Percentiles rank a stretch among this genome's conserved stretches.
phyloP scores from a whole-genome alignment of 2,329 filamentous ascomycete genomes.

The Leptodontidium sp. region DNA sequence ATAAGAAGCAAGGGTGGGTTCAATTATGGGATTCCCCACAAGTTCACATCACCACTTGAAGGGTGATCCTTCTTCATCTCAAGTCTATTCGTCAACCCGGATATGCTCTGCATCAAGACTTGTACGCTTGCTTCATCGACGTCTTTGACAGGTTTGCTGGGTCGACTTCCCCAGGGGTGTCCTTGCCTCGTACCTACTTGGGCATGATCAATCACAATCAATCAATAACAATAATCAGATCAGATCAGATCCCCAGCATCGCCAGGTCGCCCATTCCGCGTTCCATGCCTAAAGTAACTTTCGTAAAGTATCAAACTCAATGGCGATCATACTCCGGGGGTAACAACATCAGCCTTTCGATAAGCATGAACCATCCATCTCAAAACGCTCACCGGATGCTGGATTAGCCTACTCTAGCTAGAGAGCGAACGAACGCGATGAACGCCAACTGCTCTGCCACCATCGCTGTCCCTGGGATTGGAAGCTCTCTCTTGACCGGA shows the following conservation, averaged over 20 bases:
- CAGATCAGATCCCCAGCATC: background rate
- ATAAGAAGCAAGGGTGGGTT: background rate
- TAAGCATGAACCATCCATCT: background rate
- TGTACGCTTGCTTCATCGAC: background rate
- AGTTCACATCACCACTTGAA: background rate
- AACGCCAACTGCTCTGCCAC: background rate
- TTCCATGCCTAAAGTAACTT: constrained; percentile 3
- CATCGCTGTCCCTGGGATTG: background rate
- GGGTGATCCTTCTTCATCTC: background rate
- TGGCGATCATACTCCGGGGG: background rate
- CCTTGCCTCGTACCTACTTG: background rate
- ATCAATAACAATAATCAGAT: no score
- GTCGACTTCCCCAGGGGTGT: constrained; percentile 6
- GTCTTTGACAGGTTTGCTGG: constrained; percentile 2
- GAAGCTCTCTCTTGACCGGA: background rate
- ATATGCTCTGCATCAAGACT: background rate
- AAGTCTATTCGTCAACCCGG: background rate
- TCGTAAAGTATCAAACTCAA: background rate
- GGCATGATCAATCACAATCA: background rate
- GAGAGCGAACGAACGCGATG: background rate
- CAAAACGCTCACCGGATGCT: background rate
- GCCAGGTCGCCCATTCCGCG: background rate
- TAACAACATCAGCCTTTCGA: background rate
- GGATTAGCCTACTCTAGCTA: background rate
- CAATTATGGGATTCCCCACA: background rate